Base-by-base conservation (phyloP, 164 flowering plant genomes). In the Umbilicus rupestris region DNA sequence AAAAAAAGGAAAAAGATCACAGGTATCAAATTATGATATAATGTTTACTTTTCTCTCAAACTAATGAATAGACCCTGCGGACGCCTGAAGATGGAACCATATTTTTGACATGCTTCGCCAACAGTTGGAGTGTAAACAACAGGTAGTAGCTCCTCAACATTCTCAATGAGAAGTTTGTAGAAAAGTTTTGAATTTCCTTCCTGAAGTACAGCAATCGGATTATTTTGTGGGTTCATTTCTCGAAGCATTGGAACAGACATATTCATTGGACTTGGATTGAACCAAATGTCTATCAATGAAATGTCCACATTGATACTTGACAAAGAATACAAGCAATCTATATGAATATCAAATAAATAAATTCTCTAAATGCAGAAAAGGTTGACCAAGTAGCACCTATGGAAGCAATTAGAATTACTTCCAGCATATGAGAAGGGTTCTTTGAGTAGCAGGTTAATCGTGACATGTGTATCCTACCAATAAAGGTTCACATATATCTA, bases 51-150 rank as follows among this genome's bases (percentile, higher is more conserved):
- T 31, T 79, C 84, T 39, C 78, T 77, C 69, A 79, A 69, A 68
- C 84, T 79, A 45, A 79, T 77, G 57, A 57, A 81, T 39, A 81
- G 81, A 42, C 84, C 82, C 75, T 79, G 82, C 55, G 84, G 82
- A 49, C 78, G 82, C 64, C 68, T 70, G 28, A 71, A 77, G 60
- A 79, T 81, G 68, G 82, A 77, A 14, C 84, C 84, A 46, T 79
- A 81, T 67, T 79, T 77, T 69, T 81, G 82, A 77, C 84, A 81
- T 49, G 84, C 84, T 71, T 81, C 84, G 35, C 82, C 82, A 50
- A 81, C 82, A 45, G 84, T 81, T 46, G 84, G 82, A 73, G 84
- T 81, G 73, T 81, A 81, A 55, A 81, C 82, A 62, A 81, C 73
- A 19, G 84, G 84, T 10, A 81, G 84, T 29, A 81, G 73, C 74